A percentile compares a stretch with the other conserved stretches of the same genome.
Evolutionary conservation across 1,284 basidiomycete species (phyloP).

Genomic region (Tilletia caries): DNA sequence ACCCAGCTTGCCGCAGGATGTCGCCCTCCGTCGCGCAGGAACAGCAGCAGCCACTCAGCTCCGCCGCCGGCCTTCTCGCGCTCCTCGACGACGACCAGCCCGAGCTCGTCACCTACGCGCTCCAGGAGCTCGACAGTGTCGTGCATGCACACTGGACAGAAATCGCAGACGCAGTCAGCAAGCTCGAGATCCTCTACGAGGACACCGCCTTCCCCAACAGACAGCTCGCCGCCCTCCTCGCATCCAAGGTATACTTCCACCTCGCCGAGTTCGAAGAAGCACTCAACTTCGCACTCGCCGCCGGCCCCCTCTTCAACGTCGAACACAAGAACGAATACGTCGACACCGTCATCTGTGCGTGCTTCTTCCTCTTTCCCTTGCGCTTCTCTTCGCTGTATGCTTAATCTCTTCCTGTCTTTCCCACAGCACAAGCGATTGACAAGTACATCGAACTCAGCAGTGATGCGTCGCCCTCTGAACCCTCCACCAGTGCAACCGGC

Average conservation of each 20-base stretch:
- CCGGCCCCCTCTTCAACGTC: slow-evolving; percentile 48
- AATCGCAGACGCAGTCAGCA: slow-evolving; percentile 50
- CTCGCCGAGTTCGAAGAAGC: slow-evolving; percentile 52
- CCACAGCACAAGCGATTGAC: slow-evolving; percentile 50
- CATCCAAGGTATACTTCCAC: slow-evolving; percentile 53
- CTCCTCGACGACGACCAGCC: slow-evolving; percentile 51
- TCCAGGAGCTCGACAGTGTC: slow-evolving; percentile 47
- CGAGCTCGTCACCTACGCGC: slow-evolving; percentile 50
- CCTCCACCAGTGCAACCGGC: slow-evolving; percentile 13
- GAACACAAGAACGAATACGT: slow-evolving; percentile 50
- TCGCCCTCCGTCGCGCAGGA: background rate
- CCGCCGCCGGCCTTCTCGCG: slow-evolving; percentile 44
- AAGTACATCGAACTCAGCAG: slow-evolving; percentile 40
- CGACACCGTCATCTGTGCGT: slow-evolving; percentile 46
- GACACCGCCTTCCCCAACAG: slow-evolving; percentile 46
- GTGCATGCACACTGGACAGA: slow-evolving; percentile 53
- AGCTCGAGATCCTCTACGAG: slow-evolving; percentile 52
- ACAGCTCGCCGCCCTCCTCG: slow-evolving; percentile 49
- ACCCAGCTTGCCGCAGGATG: background rate
- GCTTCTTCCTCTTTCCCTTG: no score
- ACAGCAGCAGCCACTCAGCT: slow-evolving; percentile 10
- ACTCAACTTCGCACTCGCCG: slow-evolving; percentile 51
- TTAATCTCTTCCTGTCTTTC: background rate
- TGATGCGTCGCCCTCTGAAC: slow-evolving; percentile 18
- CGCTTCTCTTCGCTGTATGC: background rate